These are phyloP conservation scores for Umbellularia californica DNA, from an alignment of 164 flowering plant genomes.

Conservation along the genomic window DNA sequence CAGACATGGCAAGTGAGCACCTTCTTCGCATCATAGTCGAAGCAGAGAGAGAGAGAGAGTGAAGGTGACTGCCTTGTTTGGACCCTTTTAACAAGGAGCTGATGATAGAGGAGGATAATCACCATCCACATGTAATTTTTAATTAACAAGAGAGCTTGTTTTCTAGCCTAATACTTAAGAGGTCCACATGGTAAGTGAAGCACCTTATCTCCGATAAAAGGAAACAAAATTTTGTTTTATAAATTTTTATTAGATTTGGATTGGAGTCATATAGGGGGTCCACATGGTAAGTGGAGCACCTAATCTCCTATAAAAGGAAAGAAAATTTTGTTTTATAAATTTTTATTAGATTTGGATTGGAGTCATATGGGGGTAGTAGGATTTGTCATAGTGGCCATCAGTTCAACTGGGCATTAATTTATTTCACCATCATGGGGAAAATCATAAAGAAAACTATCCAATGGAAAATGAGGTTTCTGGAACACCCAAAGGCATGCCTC, in stretches of 20 bases:
- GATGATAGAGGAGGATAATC: neutral
- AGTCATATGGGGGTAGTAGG: neutral
- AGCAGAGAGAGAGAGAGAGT: neutral
- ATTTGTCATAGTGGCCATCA: neutral
- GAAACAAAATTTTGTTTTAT: no score
- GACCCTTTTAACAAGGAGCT: neutral
- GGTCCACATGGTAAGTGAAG: neutral
- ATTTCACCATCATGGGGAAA: no score
- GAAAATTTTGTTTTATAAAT: no score
- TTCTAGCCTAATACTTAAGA: neutral
- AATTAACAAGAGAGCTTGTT: neutral
- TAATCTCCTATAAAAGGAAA: no score
- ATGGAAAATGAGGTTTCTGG: neutral
- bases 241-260: no score
- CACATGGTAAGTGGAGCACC: neutral
- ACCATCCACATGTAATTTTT: neutral
- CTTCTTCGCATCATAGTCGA: neutral
- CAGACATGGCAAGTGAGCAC: neutral
- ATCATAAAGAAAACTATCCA: neutral
- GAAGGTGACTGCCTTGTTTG: neutral
- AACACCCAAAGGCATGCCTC: neutral
- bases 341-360: neutral
- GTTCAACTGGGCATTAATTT: neutral
- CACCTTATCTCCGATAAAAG: neutral
- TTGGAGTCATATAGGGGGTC: neutral